Evolutionary conservation across 169 alveolate genomes (phyloP).

Genomic region (Plasmodium gaboni): DNA sequence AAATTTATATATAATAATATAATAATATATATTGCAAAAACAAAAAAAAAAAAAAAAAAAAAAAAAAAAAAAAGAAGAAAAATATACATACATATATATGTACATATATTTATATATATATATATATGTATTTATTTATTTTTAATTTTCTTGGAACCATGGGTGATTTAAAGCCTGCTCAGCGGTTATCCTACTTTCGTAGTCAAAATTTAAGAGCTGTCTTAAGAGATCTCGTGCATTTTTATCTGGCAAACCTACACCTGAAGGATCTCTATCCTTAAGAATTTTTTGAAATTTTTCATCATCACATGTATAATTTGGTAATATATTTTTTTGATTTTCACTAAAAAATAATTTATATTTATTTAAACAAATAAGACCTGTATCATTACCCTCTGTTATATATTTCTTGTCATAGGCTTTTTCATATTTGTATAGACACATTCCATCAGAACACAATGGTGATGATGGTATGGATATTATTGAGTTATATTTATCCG

Average conservation of each 20-base stretch:
- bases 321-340: not conserved
- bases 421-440: constrained; percentile 6
- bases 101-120: too few relatives aligned
- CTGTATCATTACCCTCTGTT: not conserved
- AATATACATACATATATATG: too few relatives aligned
- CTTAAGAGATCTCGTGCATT: constrained; percentile 85
- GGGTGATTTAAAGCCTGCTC: constrained; percentile 87
- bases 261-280: constrained; percentile 67
- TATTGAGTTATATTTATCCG: constrained; percentile 14
- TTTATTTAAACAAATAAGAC: too few relatives aligned
- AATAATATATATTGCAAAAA: not conserved
- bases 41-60: not conserved
- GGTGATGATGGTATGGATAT: constrained; percentile 47
- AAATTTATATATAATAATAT: too few relatives aligned
- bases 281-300: constrained; percentile 52
- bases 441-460: constrained; percentile 32
- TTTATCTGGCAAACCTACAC: constrained; percentile 58
- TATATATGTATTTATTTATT: not conserved
- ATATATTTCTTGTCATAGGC: not conserved
- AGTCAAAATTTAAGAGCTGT: constrained; percentile 83
- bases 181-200: constrained; percentile 84
- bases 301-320: constrained; percentile 23
- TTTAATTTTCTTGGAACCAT: constrained; percentile 76
- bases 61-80: not conserved
- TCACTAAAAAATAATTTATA: not conserved